Evolutionary conservation across 371 early-diverging fungal genomes (phyloP).

Genomic region (Entomophthora muscae): DNA sequence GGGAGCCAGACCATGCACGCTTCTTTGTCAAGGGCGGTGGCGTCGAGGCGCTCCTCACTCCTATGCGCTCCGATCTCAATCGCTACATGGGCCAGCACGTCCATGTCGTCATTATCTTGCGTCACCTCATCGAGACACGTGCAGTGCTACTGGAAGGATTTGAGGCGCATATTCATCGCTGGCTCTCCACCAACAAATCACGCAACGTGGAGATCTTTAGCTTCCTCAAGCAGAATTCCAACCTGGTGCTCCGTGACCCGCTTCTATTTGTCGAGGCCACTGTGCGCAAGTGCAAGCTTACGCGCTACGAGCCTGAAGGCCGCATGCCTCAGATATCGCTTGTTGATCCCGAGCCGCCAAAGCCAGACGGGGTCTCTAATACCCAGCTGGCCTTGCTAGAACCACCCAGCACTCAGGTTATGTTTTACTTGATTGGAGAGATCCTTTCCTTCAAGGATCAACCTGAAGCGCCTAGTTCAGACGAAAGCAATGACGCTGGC

Average conservation of each 20-base stretch:
- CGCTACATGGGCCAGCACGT: slow-evolving; percentile 51
- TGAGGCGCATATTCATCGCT: slow-evolving; percentile 51
- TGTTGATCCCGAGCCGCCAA: neutral
- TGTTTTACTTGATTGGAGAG: slow-evolving; percentile 1
- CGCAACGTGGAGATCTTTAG: slow-evolving; percentile 48
- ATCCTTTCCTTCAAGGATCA: neutral
- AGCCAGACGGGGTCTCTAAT: neutral
- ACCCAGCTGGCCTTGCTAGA: neutral
- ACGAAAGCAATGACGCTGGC: neutral
- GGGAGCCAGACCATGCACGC: slow-evolving; percentile 35
- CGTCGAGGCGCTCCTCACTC: slow-evolving; percentile 33
- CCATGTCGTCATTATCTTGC: slow-evolving; percentile 58
- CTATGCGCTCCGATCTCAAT: slow-evolving; percentile 23
- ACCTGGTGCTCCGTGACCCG: slow-evolving; percentile 54
- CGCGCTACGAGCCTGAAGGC: slow-evolving; percentile 34
- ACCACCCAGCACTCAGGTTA: neutral
- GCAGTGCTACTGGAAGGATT: slow-evolving; percentile 44
- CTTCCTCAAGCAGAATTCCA: slow-evolving; percentile 50
- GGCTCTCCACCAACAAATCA: slow-evolving; percentile 51
- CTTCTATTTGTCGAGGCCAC: slow-evolving; percentile 47
- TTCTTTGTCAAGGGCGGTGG: slow-evolving; percentile 50
- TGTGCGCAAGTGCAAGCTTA: slow-evolving; percentile 38
- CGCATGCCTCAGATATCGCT: slow-evolving; percentile 29
- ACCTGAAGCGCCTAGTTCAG: neutral
- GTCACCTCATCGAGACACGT: slow-evolving; percentile 68